Evolutionary conservation across 208 protist species (phyloP), one percentile per base, ranked within the genome.

Genomic region (Herpetomonas muscarum): DNA sequence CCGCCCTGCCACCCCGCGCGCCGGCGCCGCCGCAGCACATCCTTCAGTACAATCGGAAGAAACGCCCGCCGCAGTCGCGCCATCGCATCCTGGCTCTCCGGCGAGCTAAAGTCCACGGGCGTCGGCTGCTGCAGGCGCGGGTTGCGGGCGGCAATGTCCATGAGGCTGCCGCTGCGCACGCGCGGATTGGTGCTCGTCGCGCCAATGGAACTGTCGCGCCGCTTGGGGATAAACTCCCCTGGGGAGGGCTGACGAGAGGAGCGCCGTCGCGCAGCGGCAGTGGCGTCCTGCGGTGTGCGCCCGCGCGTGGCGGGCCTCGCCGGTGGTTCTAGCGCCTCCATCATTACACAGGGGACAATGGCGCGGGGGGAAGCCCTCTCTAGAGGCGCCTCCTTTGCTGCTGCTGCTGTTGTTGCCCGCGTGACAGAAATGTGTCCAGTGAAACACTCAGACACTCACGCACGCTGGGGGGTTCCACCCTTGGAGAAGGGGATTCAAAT

Each of bases 171-270:
- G 47, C 48, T 32, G 2, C 78, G 67, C 34, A 83, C 54, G 24
- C 65, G 62, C 1, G 81, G 74, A 50, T 80, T 82, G 6, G 60
- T 69, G 44, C 76, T 84, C 24, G 64, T 81, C 19, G 74, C 77
- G 6, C 70, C 73, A 30, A 79, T 84, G 32, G 76, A 87, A 19
- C 74, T 79, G 63, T 87, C 79, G n/a, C 63, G 62, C 0, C 64
- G 70, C 34, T 31, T 53, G 2, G 75, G 71, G 13, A 80, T 30
- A 17, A 74, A 31, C 4, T 72, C 62, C 13, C 41, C 21, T 17
- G 53, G 53, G 21, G 10, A 29, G 2, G 48, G 6, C 9, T 13
- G 34, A 17, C 34, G 34, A 13, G 6, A 13, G 6, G 34, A 6
- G 13, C 34, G 6, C 9, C 34, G 6, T 6, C 13, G 13, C 13